These are phyloP conservation scores for Sugiyamaella chiloensis DNA, from an alignment of 805 yeast species.

Conservation along the genomic window DNA sequence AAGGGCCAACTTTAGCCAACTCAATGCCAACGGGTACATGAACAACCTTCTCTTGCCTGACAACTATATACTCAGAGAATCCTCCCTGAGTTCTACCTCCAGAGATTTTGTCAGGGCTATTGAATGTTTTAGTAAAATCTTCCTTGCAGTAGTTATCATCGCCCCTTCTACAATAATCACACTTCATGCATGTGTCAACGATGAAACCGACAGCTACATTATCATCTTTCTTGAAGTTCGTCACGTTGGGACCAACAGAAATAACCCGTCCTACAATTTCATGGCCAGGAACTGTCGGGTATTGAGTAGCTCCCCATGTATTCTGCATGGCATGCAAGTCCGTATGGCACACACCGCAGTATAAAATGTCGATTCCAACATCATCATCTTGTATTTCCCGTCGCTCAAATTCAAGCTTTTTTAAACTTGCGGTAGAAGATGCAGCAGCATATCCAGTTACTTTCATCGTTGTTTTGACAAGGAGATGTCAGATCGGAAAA, in stretches of 20 bases:
- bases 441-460: background rate
- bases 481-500: too few species aligned
- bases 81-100: constrained; percentile 68
- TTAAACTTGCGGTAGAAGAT: background rate
- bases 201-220: constrained; percentile 81
- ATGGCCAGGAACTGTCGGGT: constrained; percentile 48
- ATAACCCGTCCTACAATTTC: constrained; percentile 37
- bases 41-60: constrained; percentile 59
- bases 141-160: constrained; percentile 45
- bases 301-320: constrained; percentile 45
- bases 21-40: constrained; percentile 56
- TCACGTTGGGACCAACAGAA: constrained; percentile 35
- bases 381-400: constrained; percentile 20
- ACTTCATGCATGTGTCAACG: constrained; percentile 55
- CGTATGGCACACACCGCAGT: constrained; percentile 49
- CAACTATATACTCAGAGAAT: constrained; percentile 23
- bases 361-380: constrained; percentile 32
- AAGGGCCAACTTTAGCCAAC: constrained; percentile 44
- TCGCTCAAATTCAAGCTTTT: background rate
- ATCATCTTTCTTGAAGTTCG: constrained; percentile 55
- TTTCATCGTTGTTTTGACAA: background rate
- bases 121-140: constrained; percentile 45
- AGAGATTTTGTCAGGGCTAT: constrained; percentile 44
- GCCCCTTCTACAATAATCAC: constrained; percentile 53
- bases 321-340: constrained; percentile 52